Evolutionary conservation across 164 flowering plant genomes (phyloP), one percentile per base, ranked within the genome.

Genomic region (Piper longum): DNA sequence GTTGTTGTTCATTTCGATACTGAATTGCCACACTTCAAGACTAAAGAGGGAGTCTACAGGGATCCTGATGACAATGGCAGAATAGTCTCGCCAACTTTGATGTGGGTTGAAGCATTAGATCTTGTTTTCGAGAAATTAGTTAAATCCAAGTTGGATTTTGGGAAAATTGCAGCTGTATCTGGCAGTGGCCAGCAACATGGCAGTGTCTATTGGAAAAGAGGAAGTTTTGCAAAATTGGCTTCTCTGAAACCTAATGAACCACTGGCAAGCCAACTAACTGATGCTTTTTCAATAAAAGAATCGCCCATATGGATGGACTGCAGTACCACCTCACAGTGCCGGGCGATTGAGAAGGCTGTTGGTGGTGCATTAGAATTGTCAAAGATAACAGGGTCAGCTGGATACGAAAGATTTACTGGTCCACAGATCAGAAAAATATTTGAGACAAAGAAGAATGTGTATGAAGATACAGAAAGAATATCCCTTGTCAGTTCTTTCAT

Each of bases 141-240:
- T 1, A 75, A 78, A 59, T 73, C 87, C 0, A 77, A 72, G 4
- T 59, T 93, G 60, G 92, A 88, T 70, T 86, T 88, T 44, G 79
- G 77, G 14, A 90, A 73, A 65, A 66, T 90, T 51, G 79, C 71
- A 60, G 93, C 96, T 43, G 71, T 88, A 61, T 90, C 96, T 18
- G 97, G 97, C 4, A 88, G 97, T 60, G 96, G 91, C 19, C 99
- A 88, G 80, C 96, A 90, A 64, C 97, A 93, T 65, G 99, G 99
- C 5, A 93, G 99, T 71, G 96, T 93, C 5, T 93, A 84, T 67
- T 93, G 99, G 97, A 88, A 86, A 71, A 83, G 63, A 4, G 95
- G 92, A 1, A 76, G 85, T 74, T 77, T 41, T 26, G 62, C 56
- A 1, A 73, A 74, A 40, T 69, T 90, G 54, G 78, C 83, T 4